Evolutionary conservation across 495 filamentous ascomycete species (phyloP), one percentile per base, ranked within the genome.

Genomic region (Lichenothelia convexa): DNA sequence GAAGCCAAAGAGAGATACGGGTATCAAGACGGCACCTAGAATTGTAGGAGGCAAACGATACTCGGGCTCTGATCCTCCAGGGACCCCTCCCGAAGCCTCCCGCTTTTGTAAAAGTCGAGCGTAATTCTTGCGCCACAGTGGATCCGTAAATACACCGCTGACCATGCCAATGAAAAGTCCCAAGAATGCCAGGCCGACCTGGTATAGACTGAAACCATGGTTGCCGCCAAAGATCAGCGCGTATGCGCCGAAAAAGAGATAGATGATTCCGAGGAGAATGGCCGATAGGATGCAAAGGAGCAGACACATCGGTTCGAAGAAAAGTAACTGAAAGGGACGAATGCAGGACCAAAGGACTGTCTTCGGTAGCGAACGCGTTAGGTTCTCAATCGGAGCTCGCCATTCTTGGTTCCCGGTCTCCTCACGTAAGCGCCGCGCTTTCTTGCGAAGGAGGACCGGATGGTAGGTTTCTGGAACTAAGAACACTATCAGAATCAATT

Each of bases 201-300:
- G 79, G 67, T 78, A 86, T 2, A 89, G 61, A 15, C 69, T 70
- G 53, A 97, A 79, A 21, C 70, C 73, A 55, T 94, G 78, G 34
- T 80, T 74, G 21, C 71, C 64, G 13, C 61, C 46, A 51, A 94
- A 97, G 16, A 93, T 75, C 24, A 93, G 56, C 6, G 80, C 70
- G 50, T 93, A 94, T 0, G 86, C 86, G 6, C 87, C 85, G 52
- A 97, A 93, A 61, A 94, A 97, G 4, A 97, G 70, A 47, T 97
- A 94, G 0, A 94, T 58, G 22, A 93, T 75, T 7, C 85, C 89
- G 1, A 95, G 63, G 7, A 94, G 61, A 16, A 95, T 65, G 18
- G 86, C 82, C 2, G 80, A 79, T 45, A 89, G 83, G 7, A 89
- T 50, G 53, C 85, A 92, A 18, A 97, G 74, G 36, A 78, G 69